Conservation (phyloP, 345 rosid genomes). For the Bruguiera sexangula region DNA sequence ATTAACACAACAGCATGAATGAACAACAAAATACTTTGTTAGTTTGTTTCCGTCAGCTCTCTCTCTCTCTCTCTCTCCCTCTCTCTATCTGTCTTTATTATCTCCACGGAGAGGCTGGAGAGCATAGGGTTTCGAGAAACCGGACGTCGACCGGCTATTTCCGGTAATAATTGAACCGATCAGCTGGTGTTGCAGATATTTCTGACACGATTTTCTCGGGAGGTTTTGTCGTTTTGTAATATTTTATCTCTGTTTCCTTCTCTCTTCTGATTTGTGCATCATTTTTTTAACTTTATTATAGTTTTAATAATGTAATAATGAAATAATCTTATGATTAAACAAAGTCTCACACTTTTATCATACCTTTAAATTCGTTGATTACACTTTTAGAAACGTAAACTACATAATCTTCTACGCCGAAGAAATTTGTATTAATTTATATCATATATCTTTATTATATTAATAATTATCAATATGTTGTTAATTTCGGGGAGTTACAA, state of each 20-base stretch:
- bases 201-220: constrained; percentile 28
- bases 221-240: constrained; percentile 30
- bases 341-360: no score
- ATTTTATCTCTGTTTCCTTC: not conserved
- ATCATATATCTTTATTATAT: no score
- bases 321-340: no score
- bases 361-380: no score
- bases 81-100: not conserved
- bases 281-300: not conserved
- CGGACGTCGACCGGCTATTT: constrained; percentile 52
- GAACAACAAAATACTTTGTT: constrained; percentile 12
- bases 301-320: no score
- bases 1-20: not conserved
- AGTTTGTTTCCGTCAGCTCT: constrained; percentile 12
- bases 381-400: no score
- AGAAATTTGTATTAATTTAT: no score
- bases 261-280: not conserved
- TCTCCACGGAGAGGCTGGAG: not conserved
- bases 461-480: no score
- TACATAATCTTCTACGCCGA: no score
- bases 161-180: constrained; percentile 55
- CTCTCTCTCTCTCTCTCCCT: not conserved
- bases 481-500: no score
- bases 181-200: constrained; percentile 45
- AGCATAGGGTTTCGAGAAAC: constrained; percentile 40